Conservation (phyloP, 108 stramenopile species). For the Phaeodactylum tricornutum region DNA sequence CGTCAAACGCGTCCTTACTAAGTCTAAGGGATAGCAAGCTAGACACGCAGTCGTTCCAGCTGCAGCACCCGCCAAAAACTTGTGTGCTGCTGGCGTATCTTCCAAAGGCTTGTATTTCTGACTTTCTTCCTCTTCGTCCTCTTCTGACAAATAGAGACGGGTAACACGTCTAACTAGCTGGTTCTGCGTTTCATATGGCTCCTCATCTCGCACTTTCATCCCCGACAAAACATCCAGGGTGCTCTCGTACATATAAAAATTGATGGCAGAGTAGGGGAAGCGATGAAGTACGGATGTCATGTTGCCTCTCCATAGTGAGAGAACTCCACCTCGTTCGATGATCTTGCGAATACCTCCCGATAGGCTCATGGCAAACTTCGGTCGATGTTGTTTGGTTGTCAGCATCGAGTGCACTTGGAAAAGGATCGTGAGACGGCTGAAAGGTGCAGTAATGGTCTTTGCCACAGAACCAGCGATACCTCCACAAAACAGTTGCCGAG, state of each 20-base stretch:
- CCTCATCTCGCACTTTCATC: constrained; percentile 36
- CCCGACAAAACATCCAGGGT: constrained; percentile 61
- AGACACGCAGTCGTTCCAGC: constrained; percentile 79
- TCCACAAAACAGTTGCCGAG: constrained; percentile 87
- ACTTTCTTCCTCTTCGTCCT: constrained; percentile 12
- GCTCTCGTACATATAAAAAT: constrained; percentile 87
- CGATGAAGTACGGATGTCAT: constrained; percentile 87
- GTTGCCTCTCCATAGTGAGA: constrained; percentile 90
- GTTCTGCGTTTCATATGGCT: constrained; percentile 16
- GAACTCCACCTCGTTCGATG: constrained; percentile 73
- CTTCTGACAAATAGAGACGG: constrained; percentile 11
- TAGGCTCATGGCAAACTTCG: constrained; percentile 69
- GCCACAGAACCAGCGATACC: constrained; percentile 90
- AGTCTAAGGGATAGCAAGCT: constrained; percentile 90
- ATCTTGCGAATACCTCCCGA: constrained; percentile 64
- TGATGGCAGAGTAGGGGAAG: constrained; percentile 90
- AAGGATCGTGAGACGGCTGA: constrained; percentile 81
- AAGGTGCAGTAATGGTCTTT: constrained; percentile 88
- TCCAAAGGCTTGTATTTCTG: neutral
- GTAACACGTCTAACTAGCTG: constrained; percentile 24
- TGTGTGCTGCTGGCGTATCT: constrained; percentile 24
- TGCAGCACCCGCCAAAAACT: constrained; percentile 74
- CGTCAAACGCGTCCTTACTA: constrained; percentile 83
- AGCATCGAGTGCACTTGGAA: constrained; percentile 91
- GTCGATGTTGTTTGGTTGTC: constrained; percentile 70